Conservation (phyloP, 2,329 filamentous ascomycete genomes). For the Talaromyces sp. region DNA sequence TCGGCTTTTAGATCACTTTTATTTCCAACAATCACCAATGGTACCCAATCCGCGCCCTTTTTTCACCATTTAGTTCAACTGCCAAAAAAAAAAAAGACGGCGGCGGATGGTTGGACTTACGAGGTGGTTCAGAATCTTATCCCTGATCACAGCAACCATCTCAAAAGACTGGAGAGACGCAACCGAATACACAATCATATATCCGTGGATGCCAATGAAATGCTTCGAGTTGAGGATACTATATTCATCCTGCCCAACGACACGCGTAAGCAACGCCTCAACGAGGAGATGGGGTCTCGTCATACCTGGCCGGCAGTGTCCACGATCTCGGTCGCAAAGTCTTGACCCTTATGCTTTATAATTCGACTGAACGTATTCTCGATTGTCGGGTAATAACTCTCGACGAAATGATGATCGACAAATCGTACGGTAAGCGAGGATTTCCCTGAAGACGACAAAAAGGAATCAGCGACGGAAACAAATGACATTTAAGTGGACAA, state of each 20-base stretch:
- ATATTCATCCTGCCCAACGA: constrained; percentile 73
- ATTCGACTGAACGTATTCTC: constrained; percentile 98
- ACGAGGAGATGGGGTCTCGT: constrained; percentile 7
- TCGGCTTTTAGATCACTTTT: constrained; percentile 92
- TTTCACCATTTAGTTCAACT: constrained; percentile 6
- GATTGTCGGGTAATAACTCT: constrained; percentile 98
- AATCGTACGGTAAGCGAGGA: constrained; percentile 95
- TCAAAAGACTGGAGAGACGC: constrained; percentile 91
- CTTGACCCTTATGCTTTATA: constrained; percentile 87
- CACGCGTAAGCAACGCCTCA: neutral
- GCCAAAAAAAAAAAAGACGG: constrained; percentile 6
- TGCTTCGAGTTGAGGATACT: constrained; percentile 97
- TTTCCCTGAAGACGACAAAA: constrained; percentile 61
- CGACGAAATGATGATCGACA: constrained; percentile 96
- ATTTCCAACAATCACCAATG: constrained; percentile 92
- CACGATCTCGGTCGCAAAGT: constrained; percentile 94
- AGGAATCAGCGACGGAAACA: constrained; percentile 10
- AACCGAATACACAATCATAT: constrained; percentile 98
- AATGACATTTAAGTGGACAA: neutral
- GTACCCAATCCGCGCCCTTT: constrained; percentile 85
- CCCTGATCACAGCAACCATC: constrained; percentile 91
- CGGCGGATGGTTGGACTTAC: constrained; percentile 46
- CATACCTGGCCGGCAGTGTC: constrained; percentile 90
- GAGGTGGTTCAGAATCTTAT: constrained; percentile 95
- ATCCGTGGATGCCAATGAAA: constrained; percentile 98